Percentiles rank a stretch among this genome's conserved stretches.
Conservation (phyloP, 164 flowering plant genomes). For the Tetrastigma voinierianum region DNA sequence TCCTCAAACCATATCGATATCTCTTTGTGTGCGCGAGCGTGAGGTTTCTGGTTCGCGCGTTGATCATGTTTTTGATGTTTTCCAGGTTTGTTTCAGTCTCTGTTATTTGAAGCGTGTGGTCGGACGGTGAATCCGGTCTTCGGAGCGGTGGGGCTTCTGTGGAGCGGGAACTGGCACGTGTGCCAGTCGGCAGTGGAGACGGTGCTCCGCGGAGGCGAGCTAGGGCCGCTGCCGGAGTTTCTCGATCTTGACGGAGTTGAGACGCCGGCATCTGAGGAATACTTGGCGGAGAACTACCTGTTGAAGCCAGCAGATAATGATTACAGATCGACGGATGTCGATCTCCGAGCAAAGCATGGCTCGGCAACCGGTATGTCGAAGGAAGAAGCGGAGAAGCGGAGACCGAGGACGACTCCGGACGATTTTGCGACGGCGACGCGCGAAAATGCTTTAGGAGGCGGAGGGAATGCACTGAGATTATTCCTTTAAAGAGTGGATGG, state of each 20-base stretch:
- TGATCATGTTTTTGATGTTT: conserved; percentile 1
- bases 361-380: no score
- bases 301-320: conserved; percentile 4
- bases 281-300: conserved; percentile 1
- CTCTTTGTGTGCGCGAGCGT: not conserved
- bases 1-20: no score
- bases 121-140: conserved; percentile 81
- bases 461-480: conserved; percentile 22
- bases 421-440: conserved; percentile 46
- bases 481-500: conserved; percentile 14
- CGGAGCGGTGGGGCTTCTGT: conserved; percentile 84
- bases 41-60: no score
- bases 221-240: conserved; percentile 36
- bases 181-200: conserved; percentile 81
- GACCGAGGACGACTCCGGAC: conserved; percentile 23
- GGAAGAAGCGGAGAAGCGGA: not conserved
- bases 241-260: no score
- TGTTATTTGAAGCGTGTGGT: conserved; percentile 76
- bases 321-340: no score
- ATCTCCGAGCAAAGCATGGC: no score
- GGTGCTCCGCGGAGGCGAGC: conserved; percentile 61
- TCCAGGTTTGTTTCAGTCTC: conserved; percentile 58
- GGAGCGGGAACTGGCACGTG: conserved; percentile 77
- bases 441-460: conserved; percentile 20
- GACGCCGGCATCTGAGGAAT: conserved; percentile 12